A percentile compares a stretch with the other conserved stretches of the same genome.
These are phyloP conservation scores for Apiosordaria backusii DNA, from an alignment of 495 filamentous ascomycete species.

Conservation along the genomic window DNA sequence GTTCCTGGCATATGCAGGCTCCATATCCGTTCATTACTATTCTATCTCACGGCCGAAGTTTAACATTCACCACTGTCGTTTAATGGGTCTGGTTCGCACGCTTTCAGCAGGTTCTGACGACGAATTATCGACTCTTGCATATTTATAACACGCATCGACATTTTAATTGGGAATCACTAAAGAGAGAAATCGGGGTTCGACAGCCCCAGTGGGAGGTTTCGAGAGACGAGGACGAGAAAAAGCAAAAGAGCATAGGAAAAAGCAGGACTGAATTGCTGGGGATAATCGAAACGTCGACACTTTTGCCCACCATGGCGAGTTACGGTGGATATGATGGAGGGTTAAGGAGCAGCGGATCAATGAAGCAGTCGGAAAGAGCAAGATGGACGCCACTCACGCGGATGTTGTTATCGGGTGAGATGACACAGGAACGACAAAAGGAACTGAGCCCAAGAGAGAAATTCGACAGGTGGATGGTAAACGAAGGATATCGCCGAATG, in stretches of 20 bases:
- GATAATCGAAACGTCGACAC: constrained; percentile 13
- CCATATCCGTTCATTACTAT: constrained; percentile 40
- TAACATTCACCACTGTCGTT: constrained; percentile 32
- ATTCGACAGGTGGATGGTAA: constrained; percentile 67
- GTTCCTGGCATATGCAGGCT: constrained; percentile 42
- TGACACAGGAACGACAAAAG: constrained; percentile 59
- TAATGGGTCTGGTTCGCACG: constrained; percentile 31
- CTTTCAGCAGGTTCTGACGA: constrained; percentile 60
- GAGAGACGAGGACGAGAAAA: constrained; percentile 13
- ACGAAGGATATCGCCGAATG: constrained; percentile 72
- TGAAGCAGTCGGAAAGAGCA: constrained; percentile 56
- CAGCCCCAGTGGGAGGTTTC: constrained; percentile 19
- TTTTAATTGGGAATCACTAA: constrained; percentile 18
- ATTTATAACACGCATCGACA: constrained; percentile 10
- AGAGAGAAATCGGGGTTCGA: constrained; percentile 17
- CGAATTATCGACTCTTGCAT: constrained; percentile 8
- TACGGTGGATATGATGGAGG: constrained; percentile 34
- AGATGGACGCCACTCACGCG: constrained; percentile 67
- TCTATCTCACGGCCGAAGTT: constrained; percentile 20
- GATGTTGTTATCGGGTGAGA: constrained; percentile 67
- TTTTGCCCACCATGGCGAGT: constrained; percentile 37
- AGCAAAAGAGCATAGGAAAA: constrained; percentile 14
- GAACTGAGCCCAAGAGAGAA: constrained; percentile 53
- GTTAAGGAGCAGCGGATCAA: constrained; percentile 27
- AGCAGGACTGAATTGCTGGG: constrained; percentile 11